Percentiles rank a stretch among this genome's conserved stretches.
phyloP scores from a whole-genome alignment of 2,329 filamentous ascomycete genomes.

The Ascochyta fabae region DNA sequence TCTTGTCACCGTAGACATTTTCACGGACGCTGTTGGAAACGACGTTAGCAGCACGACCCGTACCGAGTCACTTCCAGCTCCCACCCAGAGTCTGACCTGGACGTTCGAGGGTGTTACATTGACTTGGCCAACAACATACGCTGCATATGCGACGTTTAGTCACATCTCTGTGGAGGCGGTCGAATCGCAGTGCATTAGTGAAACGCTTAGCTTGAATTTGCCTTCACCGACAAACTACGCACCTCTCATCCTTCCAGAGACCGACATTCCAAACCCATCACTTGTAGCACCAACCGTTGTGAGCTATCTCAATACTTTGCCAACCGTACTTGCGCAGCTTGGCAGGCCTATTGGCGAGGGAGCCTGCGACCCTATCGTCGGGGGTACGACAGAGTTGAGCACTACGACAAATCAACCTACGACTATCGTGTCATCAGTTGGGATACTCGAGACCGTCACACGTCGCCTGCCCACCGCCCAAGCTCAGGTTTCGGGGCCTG shows the following conservation, averaged over 20 bases:
- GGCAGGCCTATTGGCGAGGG: conserved; percentile 30
- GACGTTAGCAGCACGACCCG: conserved; percentile 23
- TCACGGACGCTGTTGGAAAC: conserved; percentile 17
- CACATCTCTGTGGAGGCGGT: conserved; percentile 33
- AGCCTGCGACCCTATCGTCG: conserved; percentile 45
- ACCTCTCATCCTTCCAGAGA: conserved; percentile 29
- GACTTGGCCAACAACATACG: conserved; percentile 44
- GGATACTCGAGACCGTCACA: conserved; percentile 5
- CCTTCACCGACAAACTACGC: conserved; percentile 38
- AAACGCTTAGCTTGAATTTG: conserved; percentile 24
- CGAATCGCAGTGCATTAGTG: conserved; percentile 28
- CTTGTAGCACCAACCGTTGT: conserved; percentile 39
- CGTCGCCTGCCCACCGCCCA: conserved; percentile 11
- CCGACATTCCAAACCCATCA: conserved; percentile 28
- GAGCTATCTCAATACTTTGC: conserved; percentile 37
- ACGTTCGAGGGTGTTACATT: conserved; percentile 29
- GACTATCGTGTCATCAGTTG: conserved; percentile 11
- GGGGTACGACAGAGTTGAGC: neutral
- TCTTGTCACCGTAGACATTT: conserved; percentile 33
- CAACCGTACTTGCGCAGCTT: conserved; percentile 40
- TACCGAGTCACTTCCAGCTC: conserved; percentile 22
- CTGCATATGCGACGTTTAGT: conserved; percentile 40
- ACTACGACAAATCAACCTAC: conserved; percentile 17
- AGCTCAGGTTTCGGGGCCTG: conserved; percentile 2
- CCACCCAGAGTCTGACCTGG: conserved; percentile 35